Evolutionary conservation across 768 basidiomycete species (phyloP), one percentile per base, ranked within the genome.

Genomic region (Tephrocybe rancida): DNA sequence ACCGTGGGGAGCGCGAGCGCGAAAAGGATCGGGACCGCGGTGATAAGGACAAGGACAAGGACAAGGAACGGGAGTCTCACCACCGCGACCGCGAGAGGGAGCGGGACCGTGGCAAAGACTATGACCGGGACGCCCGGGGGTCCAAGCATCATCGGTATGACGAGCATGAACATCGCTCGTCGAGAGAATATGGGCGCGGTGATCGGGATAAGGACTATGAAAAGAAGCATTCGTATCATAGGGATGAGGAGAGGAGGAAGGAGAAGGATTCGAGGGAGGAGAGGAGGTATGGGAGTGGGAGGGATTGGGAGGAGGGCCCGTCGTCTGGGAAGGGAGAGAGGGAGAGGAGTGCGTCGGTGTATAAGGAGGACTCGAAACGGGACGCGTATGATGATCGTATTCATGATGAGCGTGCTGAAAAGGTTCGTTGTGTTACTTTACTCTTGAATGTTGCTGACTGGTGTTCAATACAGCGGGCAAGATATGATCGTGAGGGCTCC

Each of bases 371-470:
- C 22, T 61, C 73, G 53, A 81, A 81, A 64, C 81, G 83, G 44
- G 76, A 77, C 16, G 67, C 68, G 25, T 70, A 74, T 50, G 83
- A 80, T 8, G 84, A 85, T 32, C 73, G 67, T 50, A 66, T 70
- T n/a, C 67, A 72, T 49, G 77, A 81, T 48, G 82, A 84, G 27
- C 80, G 86, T 50, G 80, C 76, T 26, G 86, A 88, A 64, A 89
- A 91, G 81, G 88, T 87, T 55, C 38, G 73, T n/a, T 58, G 41
- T 19, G 29, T 48, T 25, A n/a, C 10, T 52, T 47, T 34, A 14
- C 22, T 34, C 22, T 26, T n/a, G 8, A 19, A 48, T 50, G 14
- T 32, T 46, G 46, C 48, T 64, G 14, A 67, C 54, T 27, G 35
- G 22, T 18, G 18, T 55, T 63, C 48, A 42, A 43, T 57, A 19